Evolutionary conservation across 2,329 filamentous ascomycete genomes (phyloP), one percentile per base, ranked within the genome.

Genomic region (Xylaria sp.): DNA sequence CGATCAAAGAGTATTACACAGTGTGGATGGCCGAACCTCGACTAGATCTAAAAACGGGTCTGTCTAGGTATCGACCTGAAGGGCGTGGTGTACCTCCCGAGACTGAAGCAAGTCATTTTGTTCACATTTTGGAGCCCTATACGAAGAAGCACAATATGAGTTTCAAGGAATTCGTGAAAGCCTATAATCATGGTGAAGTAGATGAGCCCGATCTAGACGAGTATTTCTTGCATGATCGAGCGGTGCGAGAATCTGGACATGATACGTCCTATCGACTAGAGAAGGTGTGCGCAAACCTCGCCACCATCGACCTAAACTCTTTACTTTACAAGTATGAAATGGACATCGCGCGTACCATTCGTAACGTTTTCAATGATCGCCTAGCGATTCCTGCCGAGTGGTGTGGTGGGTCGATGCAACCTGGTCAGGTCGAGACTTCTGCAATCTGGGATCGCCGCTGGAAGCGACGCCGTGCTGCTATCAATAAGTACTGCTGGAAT

Each of bases 261-360:
- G 96, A 99, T 78, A 99, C 96, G 2, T 93, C 93, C 18, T 98
- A 98, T 81, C 93, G 96, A 20, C 86, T 99, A 23, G 96, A 98
- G 81, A 91, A 89, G 55, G 87, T 97, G 28, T 94, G 92, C 74
- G 96, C 93, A 12, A 89, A 97, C 77, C 84, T 98, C 30, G 96
- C 94, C 12, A 97, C 94, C 0, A 93, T 98, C 67, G 96, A 99
- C 77, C 86, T 98, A 63, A 98, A 99, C 82, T 96, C 94, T 32
- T 85, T 97, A 34, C 84, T 99, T 32, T 99, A 96, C 87, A 98
- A 98, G 81, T 98, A 98, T 77, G 96, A 99, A 81, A 90, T 90
- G 34, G 96, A 99, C 76, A 97, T 99, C 78, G 91, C 93, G 2
- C 89, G 92, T 69, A 91, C 90, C 9, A 97, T 99, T 74, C 92